These are phyloP conservation scores for Ilex paraguariensis DNA, from an alignment of 305 asterid genomes.

Conservation along the genomic window DNA sequence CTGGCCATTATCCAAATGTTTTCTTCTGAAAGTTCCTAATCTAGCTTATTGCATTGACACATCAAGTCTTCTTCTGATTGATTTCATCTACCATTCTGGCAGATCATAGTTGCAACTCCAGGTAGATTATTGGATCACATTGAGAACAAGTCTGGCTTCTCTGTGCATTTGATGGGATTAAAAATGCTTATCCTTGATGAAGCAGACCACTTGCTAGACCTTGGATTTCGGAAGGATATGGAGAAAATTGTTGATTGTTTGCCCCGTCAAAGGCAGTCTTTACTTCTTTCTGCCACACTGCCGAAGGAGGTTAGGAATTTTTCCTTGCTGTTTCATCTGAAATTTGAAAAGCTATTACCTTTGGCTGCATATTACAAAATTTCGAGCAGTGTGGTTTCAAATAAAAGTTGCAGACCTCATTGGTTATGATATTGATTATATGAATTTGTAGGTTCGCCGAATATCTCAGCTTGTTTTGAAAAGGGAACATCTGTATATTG, in stretches of 20 bases:
- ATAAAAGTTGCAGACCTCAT: slow-evolving; percentile 8
- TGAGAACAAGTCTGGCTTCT: slow-evolving; percentile 87
- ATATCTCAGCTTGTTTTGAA: slow-evolving; percentile 79
- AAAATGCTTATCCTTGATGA: slow-evolving; percentile 89
- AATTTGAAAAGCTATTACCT: neutral
- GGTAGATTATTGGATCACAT: slow-evolving; percentile 94
- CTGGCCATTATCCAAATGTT: neutral
- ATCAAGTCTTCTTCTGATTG: neutral
- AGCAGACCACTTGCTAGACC: slow-evolving; percentile 82
- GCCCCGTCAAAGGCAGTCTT: slow-evolving; percentile 80
- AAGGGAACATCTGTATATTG: slow-evolving; percentile 76
- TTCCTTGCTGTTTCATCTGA: slow-evolving; percentile 6
- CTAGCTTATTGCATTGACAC: no score
- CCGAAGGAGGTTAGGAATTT: slow-evolving; percentile 72
- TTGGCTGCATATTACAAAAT: slow-evolving; percentile 1
- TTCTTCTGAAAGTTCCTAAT: no score
- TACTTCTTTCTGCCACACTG: slow-evolving; percentile 78
- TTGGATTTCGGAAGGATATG: slow-evolving; percentile 86
- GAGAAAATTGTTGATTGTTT: slow-evolving; percentile 91
- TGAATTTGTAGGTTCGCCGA: slow-evolving; percentile 74
- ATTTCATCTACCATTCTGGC: slow-evolving; percentile 25
- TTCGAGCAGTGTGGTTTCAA: slow-evolving; percentile 1
- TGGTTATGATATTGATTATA: slow-evolving; percentile 12
- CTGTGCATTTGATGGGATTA: slow-evolving; percentile 79
- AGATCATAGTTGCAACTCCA: slow-evolving; percentile 94